Evolutionary conservation across 352 stramenopile genomes (phyloP).

Genomic region (Phytophthora foliorum): DNA sequence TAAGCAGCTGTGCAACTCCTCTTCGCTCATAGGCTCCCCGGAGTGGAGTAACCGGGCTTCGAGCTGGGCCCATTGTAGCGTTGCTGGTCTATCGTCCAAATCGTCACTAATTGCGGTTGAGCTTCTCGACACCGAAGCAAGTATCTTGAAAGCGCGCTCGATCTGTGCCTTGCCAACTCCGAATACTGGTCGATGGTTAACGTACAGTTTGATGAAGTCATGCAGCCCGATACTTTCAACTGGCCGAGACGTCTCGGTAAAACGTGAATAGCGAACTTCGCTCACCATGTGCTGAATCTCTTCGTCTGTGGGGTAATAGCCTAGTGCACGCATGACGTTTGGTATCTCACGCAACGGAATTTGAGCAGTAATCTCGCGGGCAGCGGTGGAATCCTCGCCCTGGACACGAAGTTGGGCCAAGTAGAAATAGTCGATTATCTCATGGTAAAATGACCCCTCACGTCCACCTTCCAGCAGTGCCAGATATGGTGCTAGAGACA

Average conservation of each 20-base stretch:
- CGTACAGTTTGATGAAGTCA: constrained; percentile 93
- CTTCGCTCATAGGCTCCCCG: constrained; percentile 83
- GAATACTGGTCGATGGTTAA: constrained; percentile 94
- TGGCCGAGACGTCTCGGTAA: constrained; percentile 76
- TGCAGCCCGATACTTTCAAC: constrained; percentile 71
- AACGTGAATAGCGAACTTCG: constrained; percentile 86
- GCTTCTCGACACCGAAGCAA: constrained; percentile 32
- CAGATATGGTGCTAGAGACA: constrained; percentile 78
- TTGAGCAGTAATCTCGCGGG: constrained; percentile 68
- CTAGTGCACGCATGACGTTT: constrained; percentile 93
- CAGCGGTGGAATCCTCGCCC: constrained; percentile 87
- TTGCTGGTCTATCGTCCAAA: constrained; percentile 19
- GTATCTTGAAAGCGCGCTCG: constrained; percentile 71
- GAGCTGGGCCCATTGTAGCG: constrained; percentile 73
- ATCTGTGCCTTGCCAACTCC: constrained; percentile 87
- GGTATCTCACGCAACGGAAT: constrained; percentile 92
- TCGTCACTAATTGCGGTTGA: neutral
- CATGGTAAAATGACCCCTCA: constrained; percentile 87
- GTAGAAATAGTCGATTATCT: constrained; percentile 97
- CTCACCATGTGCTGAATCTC: constrained; percentile 93
- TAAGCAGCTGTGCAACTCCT: constrained; percentile 87
- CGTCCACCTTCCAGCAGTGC: constrained; percentile 88
- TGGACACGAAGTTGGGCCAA: constrained; percentile 93
- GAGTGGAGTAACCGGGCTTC: constrained; percentile 69
- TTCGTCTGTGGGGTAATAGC: constrained; percentile 93